Percentiles rank a stretch among this genome's conserved stretches.
phyloP scores from a whole-genome alignment of 2,329 filamentous ascomycete genomes.

The Monilinia aucupariae region DNA sequence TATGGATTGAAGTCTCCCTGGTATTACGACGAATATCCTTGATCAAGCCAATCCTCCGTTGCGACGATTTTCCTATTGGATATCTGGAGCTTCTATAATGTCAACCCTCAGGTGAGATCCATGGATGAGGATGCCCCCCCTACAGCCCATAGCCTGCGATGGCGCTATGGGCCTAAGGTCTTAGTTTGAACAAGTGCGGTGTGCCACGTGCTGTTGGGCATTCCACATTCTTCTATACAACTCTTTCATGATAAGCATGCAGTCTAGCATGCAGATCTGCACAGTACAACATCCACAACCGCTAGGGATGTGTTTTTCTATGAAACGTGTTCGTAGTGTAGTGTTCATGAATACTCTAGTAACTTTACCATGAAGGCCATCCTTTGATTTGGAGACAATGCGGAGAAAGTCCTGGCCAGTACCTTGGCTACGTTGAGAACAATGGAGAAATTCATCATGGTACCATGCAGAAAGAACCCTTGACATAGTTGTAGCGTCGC shows the following conservation, averaged over 20 bases:
- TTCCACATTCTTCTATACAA: background rate
- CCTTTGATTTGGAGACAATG: background rate
- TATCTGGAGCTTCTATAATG: background rate
- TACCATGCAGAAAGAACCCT: background rate
- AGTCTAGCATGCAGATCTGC: conserved; percentile 4
- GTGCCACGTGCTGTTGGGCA: conserved; percentile 8
- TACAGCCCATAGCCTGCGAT: background rate
- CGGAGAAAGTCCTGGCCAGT: conserved; percentile 1
- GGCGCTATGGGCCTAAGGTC: background rate
- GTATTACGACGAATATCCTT: conserved; percentile 26
- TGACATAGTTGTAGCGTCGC: background rate
- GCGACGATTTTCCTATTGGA: conserved; percentile 8
- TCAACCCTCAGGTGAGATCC: background rate
- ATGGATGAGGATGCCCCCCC: background rate
- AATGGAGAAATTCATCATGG: background rate
- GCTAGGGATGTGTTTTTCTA: background rate
- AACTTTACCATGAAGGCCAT: background rate
- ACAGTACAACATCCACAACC: background rate
- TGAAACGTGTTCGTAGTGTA: conserved; percentile 9
- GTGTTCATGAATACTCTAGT: background rate
- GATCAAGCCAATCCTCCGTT: conserved; percentile 9
- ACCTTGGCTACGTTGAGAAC: background rate
- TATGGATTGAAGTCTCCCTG: conserved; percentile 33
- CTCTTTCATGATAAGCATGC: conserved; percentile 6
- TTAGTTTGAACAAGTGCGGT: conserved; percentile 9